Evolutionary conservation across 1,139 yeast genomes (phyloP).

Genomic region (Kurtzmaniella natalensis): DNA sequence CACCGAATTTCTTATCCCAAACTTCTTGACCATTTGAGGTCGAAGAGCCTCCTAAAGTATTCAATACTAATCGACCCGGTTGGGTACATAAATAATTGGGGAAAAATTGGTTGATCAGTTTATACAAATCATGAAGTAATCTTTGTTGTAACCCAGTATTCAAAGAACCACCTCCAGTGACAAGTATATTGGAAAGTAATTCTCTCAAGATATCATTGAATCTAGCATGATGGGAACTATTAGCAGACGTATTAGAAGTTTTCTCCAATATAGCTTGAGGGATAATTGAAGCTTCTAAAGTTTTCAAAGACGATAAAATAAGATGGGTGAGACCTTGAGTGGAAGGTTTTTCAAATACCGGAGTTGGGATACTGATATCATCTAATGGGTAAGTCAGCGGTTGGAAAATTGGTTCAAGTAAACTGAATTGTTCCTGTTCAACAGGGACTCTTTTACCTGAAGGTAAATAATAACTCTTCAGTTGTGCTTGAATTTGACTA

Average conservation of each 20-base stretch:
- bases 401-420: conserved; percentile 52
- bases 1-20: conserved; percentile 54
- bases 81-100: conserved; percentile 42
- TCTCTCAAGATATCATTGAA: conserved; percentile 40
- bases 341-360: conserved; percentile 34
- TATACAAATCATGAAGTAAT: conserved; percentile 53
- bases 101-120: conserved; percentile 40
- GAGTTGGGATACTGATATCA: conserved; percentile 30
- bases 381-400: conserved; percentile 41
- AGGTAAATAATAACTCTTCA: conserved; percentile 45
- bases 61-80: conserved; percentile 15
- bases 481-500: conserved; percentile 9
- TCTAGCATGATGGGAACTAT: conserved; percentile 26
- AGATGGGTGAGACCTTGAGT: conserved; percentile 41
- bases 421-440: conserved; percentile 37
- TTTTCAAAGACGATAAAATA: conserved; percentile 35
- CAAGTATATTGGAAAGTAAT: conserved; percentile 53
- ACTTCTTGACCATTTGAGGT: conserved; percentile 16
- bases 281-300: conserved; percentile 28
- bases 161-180: conserved; percentile 63
- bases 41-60: conserved; percentile 19
- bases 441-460: conserved; percentile 36
- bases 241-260: conserved; percentile 14
- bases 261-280: conserved; percentile 12
- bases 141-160: conserved; percentile 60